Conservation (phyloP, 2,329 filamentous ascomycete species). For the Aspergillus cejpii region DNA sequence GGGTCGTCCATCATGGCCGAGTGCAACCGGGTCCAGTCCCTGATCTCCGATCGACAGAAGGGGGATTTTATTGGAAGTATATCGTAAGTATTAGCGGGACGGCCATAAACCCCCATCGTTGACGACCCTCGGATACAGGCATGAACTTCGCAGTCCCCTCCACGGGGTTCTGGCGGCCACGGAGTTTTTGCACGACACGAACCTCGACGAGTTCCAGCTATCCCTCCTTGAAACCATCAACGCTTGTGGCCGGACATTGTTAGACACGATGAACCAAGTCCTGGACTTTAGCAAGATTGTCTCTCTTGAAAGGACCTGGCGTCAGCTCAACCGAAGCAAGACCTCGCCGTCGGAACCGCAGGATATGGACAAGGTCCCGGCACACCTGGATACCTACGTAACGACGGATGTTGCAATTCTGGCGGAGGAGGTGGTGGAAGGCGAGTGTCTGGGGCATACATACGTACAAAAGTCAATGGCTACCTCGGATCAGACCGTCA, state of each 20-base stretch:
- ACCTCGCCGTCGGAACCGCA: slow-evolving; percentile 24
- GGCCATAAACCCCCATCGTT: background rate
- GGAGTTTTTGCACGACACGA: slow-evolving; percentile 37
- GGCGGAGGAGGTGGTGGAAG: slow-evolving; percentile 51
- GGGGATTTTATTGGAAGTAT: slow-evolving; percentile 42
- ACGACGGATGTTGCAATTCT: slow-evolving; percentile 42
- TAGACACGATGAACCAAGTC: slow-evolving; percentile 43
- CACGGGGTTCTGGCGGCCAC: slow-evolving; percentile 40
- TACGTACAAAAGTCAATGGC: slow-evolving; percentile 31
- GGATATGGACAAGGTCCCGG: slow-evolving; percentile 27
- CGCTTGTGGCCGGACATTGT: slow-evolving; percentile 37
- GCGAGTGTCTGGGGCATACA: slow-evolving; percentile 47
- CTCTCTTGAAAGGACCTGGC: slow-evolving; percentile 34
- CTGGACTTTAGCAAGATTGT: slow-evolving; percentile 50
- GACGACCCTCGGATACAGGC: slow-evolving; percentile 13
- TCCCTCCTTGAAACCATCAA: slow-evolving; percentile 38
- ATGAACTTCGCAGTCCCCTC: slow-evolving; percentile 40
- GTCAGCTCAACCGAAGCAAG: slow-evolving; percentile 27
- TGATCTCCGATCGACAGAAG: slow-evolving; percentile 40
- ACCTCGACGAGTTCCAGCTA: slow-evolving; percentile 36
- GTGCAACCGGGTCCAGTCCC: slow-evolving; percentile 38
- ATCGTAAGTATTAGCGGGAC: slow-evolving; percentile 20
- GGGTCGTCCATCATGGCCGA: slow-evolving; percentile 41
- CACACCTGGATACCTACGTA: slow-evolving; percentile 31
- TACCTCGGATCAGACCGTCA: slow-evolving; percentile 21